Base-by-base conservation (phyloP, 1,139 yeast genomes). In the Taphrina confusa region DNA sequence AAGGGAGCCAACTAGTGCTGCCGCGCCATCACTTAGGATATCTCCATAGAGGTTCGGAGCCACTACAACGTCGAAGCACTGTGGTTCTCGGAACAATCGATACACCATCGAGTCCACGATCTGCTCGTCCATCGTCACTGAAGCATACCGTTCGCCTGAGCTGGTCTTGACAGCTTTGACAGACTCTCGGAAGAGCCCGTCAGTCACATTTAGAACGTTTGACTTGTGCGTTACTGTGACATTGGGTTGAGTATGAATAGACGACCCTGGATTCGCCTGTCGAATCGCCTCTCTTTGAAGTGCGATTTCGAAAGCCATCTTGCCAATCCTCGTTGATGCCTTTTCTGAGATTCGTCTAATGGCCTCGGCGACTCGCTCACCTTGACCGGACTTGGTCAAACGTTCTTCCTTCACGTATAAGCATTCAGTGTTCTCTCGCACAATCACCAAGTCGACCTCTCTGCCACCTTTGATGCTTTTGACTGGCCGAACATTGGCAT, bases 41-140 rank as follows among this genome's bases (percentile, higher is more conserved):
- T 92, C 98, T 73, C 98, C 98, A 74, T 92, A 92, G 73, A 92
- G 80, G 80, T 94, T 92, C 70, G 98, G 98, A 64, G 97, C 98
- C 60, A 92, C 98, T 42, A 92, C 94, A 62, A 94, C 98, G 71
- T 92, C 98, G 70, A 92, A 92, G 72, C 87, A 84, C 72, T 90
- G 91, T 58, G 98, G 98, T 75, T 92, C 97, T 75, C 97, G 84
- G 83, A 92, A 92, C 91, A 92, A 83, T 74, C 96, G 83, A 82
- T 92, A 92, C 63, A 92, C 98, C 98, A 94, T 92, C 25, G 97
- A 90, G 78, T 92, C 98, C 56, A 92, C 97, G 72, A 92, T 91
- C 78, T 92, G 98, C 77, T 92, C 98, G 72, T 87, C 87, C 75
- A 89, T 80, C 47, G 77, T 80, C 62, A 90, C 78, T 39, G 80